Evolutionary conservation across 2,329 filamentous ascomycete species (phyloP).

Genomic region (Cercospora beticola): DNA sequence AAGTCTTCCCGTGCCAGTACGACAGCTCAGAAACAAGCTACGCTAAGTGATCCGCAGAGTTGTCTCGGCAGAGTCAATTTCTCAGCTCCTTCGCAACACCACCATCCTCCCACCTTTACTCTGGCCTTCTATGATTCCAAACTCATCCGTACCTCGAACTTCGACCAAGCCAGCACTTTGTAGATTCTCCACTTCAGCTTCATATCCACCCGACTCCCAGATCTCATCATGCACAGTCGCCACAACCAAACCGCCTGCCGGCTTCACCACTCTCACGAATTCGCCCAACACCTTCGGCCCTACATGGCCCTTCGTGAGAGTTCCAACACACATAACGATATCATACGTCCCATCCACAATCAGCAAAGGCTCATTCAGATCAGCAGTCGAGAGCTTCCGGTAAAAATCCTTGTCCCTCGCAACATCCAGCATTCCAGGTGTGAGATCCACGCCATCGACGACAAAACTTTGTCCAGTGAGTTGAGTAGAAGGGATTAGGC

Average conservation of each 20-base stretch:
- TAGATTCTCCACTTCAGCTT: constrained; percentile 14
- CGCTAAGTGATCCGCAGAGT: too few relatives aligned
- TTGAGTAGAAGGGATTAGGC: constrained; percentile 1
- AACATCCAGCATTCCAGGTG: constrained; percentile 15
- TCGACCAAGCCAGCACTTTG: constrained; percentile 11
- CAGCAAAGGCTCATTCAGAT: constrained; percentile 18
- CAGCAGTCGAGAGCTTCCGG: constrained; percentile 14
- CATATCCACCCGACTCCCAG: constrained; percentile 22
- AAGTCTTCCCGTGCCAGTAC: too few relatives aligned
- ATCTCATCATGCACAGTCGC: constrained; percentile 24
- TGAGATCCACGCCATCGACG: constrained; percentile 23
- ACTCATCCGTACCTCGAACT: constrained; percentile 13
- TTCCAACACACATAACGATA: constrained; percentile 22
- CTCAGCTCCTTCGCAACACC: constrained; percentile 17
- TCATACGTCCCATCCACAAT: constrained; percentile 20
- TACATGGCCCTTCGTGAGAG: constrained; percentile 25
- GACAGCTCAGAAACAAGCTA: too few relatives aligned
- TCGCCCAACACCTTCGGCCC: constrained; percentile 16
- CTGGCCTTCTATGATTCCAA: constrained; percentile 20
- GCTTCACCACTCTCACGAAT: constrained; percentile 19
- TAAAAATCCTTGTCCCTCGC: constrained; percentile 17
- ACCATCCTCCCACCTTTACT: constrained; percentile 22
- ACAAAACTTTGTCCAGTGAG: neutral
- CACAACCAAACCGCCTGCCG: constrained; percentile 16
- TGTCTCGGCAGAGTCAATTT: too few relatives aligned